Evolutionary conservation across 208 protist species (phyloP).

Genomic region (Wallacemonas collosoma): DNA sequence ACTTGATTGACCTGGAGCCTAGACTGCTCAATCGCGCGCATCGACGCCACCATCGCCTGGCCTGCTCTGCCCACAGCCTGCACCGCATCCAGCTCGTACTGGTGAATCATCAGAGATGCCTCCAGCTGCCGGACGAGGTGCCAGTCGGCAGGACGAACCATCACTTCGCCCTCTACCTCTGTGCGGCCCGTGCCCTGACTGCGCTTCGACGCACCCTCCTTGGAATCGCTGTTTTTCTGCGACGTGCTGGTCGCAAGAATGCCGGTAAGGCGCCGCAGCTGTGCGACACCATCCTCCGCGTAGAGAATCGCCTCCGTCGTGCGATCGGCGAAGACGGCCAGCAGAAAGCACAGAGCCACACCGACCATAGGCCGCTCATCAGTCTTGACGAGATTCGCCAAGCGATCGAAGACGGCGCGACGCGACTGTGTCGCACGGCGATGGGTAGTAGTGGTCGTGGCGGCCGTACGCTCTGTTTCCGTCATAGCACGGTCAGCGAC

Average conservation of each 20-base stretch:
- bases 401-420: conserved; percentile 13
- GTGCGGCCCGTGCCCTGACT: too few species aligned
- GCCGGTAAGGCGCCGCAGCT: conserved; percentile 35
- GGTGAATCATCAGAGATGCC: conserved; percentile 37
- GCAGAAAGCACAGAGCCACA: conserved; percentile 47
- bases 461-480: not conserved
- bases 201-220: not conserved
- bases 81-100: conserved; percentile 50
- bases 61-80: conserved; percentile 29
- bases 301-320: conserved; percentile 25
- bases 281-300: conserved; percentile 29
- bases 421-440: not conserved
- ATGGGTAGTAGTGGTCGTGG: not conserved
- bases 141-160: conserved; percentile 21
- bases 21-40: conserved; percentile 24
- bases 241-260: conserved; percentile 6
- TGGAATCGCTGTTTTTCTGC: not conserved
- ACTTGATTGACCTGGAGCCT: not conserved
- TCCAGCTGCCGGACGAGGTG: conserved; percentile 37
- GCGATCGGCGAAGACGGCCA: conserved; percentile 38
- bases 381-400: conserved; percentile 3
- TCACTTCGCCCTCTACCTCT: not conserved
- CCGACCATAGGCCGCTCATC: conserved; percentile 41
- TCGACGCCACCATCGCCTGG: conserved; percentile 4
- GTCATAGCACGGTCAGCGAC: not conserved